Conservation (phyloP, 371 early-diverging fungal species). For the Mucor irregularis region DNA sequence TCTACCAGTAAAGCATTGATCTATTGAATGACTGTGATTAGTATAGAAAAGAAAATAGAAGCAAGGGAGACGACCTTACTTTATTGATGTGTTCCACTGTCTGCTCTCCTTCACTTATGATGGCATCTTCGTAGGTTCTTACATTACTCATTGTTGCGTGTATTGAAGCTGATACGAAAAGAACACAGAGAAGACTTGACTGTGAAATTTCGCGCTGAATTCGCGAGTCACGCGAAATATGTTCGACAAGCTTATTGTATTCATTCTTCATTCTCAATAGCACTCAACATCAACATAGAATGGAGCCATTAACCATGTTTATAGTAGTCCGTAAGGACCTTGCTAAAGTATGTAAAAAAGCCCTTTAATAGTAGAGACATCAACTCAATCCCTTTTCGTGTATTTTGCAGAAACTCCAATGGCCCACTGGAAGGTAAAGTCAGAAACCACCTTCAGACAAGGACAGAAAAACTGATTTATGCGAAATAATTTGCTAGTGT, state of each 20-base stretch:
- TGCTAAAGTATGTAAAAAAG: constrained; percentile 56
- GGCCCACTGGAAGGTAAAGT: constrained; percentile 84
- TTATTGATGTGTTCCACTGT: constrained; percentile 38
- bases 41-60: too few relatives aligned
- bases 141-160: constrained; percentile 10
- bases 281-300: neutral
- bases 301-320: constrained; percentile 77
- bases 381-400: neutral
- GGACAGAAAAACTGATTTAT: neutral
- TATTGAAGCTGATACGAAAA: neutral
- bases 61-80: constrained; percentile 22
- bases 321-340: constrained; percentile 85
- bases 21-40: too few relatives aligned
- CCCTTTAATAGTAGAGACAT: neutral
- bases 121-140: constrained; percentile 43
- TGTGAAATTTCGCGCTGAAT: neutral
- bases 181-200: neutral
- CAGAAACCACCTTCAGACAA: too few relatives aligned
- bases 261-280: neutral
- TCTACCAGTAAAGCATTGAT: constrained; percentile 36
- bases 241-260: too few relatives aligned
- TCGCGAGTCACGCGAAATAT: too few relatives aligned
- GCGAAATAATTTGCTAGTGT: constrained; percentile 46
- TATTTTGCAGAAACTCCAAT: constrained; percentile 52
- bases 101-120: constrained; percentile 33